These are phyloP conservation scores for Xerocomellus chrysenteron DNA, from an alignment of 768 basidiomycete genomes.

Conservation along the genomic window DNA sequence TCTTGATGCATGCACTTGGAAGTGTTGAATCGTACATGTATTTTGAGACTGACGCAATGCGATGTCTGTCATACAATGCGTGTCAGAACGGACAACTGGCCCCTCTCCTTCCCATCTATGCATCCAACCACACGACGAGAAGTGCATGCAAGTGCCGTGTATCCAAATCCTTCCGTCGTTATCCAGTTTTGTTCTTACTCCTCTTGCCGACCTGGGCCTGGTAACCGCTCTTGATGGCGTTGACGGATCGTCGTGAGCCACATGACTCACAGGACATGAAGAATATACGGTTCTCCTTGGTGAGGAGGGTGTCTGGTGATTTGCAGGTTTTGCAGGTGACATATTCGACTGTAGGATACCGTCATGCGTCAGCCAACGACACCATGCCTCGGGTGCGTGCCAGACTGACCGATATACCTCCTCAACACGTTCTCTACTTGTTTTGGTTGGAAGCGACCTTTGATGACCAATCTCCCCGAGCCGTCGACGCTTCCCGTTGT, in stretches of 20 bases:
- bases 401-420: slow-evolving; percentile 85
- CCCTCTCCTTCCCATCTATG: background rate
- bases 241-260: slow-evolving; percentile 87
- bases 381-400: background rate
- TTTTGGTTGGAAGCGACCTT: slow-evolving; percentile 97
- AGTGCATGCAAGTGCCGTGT: background rate
- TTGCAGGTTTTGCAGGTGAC: slow-evolving; percentile 99
- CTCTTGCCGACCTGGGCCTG: slow-evolving; percentile 92
- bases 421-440: slow-evolving; percentile 96
- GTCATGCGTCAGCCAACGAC: background rate
- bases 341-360: slow-evolving; percentile 73
- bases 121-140: background rate
- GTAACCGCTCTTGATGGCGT: slow-evolving; percentile 97
- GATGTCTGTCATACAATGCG: slow-evolving; percentile 12
- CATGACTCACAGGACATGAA: slow-evolving; percentile 95
- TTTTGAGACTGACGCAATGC: slow-evolving; percentile 23
- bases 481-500: slow-evolving; percentile 96
- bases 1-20: slow-evolving; percentile 12
- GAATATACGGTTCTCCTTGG: slow-evolving; percentile 98
- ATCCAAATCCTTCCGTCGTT: slow-evolving; percentile 34
- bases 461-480: slow-evolving; percentile 89
- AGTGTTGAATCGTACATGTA: slow-evolving; percentile 20
- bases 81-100: background rate
- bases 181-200: slow-evolving; percentile 78
- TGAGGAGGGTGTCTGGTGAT: slow-evolving; percentile 93